These are phyloP conservation scores for Chlamydomonas applanata DNA, from an alignment of 139 green algal genomes.

Conservation along the genomic window DNA sequence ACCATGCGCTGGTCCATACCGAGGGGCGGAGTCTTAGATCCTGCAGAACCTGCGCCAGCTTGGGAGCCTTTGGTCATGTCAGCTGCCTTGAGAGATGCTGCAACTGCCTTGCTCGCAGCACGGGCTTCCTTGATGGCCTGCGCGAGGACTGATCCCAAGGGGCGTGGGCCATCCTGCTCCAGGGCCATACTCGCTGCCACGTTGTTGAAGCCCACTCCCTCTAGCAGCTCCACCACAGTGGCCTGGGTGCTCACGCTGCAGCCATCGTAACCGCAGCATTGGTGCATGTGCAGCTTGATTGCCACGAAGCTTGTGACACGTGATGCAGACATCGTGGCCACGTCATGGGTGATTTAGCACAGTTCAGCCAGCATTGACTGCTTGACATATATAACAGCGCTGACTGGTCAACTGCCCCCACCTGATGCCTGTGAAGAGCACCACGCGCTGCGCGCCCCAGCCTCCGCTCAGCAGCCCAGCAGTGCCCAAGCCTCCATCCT, in stretches of 20 bases:
- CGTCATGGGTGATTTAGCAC: no score
- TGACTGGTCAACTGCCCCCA: slow-evolving; percentile 12
- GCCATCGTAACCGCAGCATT: no score
- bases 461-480: slow-evolving; percentile 24
- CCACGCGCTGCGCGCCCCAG: slow-evolving; percentile 54
- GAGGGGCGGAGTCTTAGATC: not conserved
- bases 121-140: slow-evolving; percentile 47
- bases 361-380: no score
- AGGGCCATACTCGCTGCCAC: slow-evolving; percentile 35
- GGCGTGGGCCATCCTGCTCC: slow-evolving; percentile 24
- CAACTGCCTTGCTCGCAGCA: not conserved
- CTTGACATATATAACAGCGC: no score
- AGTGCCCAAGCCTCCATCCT: not conserved
- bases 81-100: not conserved
- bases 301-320: no score
- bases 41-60: not conserved
- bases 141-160: slow-evolving; percentile 54
- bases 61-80: not conserved
- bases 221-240: slow-evolving; percentile 58
- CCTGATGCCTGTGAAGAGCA: slow-evolving; percentile 57
- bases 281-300: no score
- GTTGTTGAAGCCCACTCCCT: slow-evolving; percentile 36
- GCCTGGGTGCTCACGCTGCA: slow-evolving; percentile 30
- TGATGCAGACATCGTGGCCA: no score
- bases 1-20: slow-evolving; percentile 7